Base-by-base conservation (phyloP, 805 yeast genomes). In the Starmerella gropengiesseri region DNA sequence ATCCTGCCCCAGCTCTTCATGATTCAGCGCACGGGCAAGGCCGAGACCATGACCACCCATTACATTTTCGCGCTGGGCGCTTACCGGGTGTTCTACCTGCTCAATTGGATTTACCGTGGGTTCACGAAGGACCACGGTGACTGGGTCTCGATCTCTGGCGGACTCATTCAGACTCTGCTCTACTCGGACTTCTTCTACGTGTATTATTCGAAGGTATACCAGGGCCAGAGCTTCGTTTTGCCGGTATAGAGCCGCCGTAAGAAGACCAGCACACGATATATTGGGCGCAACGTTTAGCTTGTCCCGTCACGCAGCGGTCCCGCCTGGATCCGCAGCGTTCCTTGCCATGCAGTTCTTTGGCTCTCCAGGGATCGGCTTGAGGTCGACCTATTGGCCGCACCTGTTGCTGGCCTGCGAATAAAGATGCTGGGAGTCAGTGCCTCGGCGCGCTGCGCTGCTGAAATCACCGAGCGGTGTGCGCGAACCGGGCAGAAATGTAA, bases 141-240 rank as follows among this genome's bases (percentile, higher is more conserved):
- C 56, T 71, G 70, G 50, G 68, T 87, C 43, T 72, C 94, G 2
- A 67, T 89, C 8, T 55, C 73, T 17, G 80, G 96, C 0, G 97
- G 97, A 19, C 48, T 91, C 26, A 61, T 85, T 31, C 98, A 91
- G 66, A 85, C 96, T 0, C 66, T 76, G 44, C 64, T 91, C 26
- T 91, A 91, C 65, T 85, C 96, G 2, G 98, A 91, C 65, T 91
- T 91, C 70, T 91, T 91, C 66, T 91, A 85, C 65, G 71, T 91
- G 51, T 91, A 91, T 65, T 89, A 89, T 66, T 71, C 62, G 43
- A 66, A 63, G 56, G 95, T 91, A 40, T 68, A 86, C 68, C 77
- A 79, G 60, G 93, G 89, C 34, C 70, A 76, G 60, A 77, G 75
- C 55, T 77, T 82, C 53, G 80, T 77, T 52, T 69, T 89, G 53